Evolutionary conservation across 495 filamentous ascomycete species (phyloP).

Genomic region (Platismatia glauca): DNA sequence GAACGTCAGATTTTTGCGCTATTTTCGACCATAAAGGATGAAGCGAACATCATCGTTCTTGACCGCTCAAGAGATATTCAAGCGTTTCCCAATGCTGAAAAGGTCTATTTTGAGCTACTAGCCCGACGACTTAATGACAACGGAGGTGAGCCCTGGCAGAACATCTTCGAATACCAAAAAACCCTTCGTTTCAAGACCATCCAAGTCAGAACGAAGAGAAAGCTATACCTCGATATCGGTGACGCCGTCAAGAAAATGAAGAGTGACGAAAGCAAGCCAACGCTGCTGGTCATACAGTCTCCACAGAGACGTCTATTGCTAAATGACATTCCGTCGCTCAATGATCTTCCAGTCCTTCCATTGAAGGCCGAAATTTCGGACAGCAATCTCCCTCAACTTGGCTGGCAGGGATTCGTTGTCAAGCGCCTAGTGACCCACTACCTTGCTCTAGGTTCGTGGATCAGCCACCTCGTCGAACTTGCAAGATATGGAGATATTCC

Average conservation of each 20-base stretch:
- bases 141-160: conserved; percentile 60
- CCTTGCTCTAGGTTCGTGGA: conserved; percentile 82
- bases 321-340: conserved; percentile 76
- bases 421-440: conserved; percentile 82
- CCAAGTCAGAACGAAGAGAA: conserved; percentile 80
- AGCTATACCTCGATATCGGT: conserved; percentile 75
- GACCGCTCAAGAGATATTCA: conserved; percentile 70
- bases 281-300: conserved; percentile 82
- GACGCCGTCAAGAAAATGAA: conserved; percentile 80
- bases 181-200: conserved; percentile 75
- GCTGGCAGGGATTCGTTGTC: conserved; percentile 87
- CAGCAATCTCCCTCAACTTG: conserved; percentile 77
- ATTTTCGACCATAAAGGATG: conserved; percentile 73
- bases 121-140: conserved; percentile 55
- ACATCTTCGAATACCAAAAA: conserved; percentile 78
- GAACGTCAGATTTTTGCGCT: conserved; percentile 88
- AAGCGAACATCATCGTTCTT: conserved; percentile 78
- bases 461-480: conserved; percentile 75
- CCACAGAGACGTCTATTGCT: conserved; percentile 70
- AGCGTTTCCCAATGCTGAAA: conserved; percentile 80
- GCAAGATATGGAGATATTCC: conserved; percentile 90
- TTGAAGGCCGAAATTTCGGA: conserved; percentile 76
- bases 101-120: conserved; percentile 76
- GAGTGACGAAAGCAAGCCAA: conserved; percentile 70
- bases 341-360: conserved; percentile 73